A percentile compares a stretch with the other conserved stretches of the same genome.
Conservation (phyloP, 768 basidiomycete species). For the Calocybe gangraenosa region DNA sequence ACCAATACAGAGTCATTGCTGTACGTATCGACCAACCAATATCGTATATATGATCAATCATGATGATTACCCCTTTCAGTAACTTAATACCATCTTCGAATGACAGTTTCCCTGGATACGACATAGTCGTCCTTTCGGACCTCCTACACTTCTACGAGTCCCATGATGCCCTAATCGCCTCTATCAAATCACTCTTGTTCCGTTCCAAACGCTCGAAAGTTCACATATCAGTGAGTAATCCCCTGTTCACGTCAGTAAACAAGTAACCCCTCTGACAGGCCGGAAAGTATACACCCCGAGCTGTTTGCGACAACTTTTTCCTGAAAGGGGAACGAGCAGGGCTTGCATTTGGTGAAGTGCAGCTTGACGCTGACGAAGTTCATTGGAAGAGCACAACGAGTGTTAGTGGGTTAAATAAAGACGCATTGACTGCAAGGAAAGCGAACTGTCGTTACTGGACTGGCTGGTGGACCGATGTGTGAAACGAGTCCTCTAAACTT, state of each 20-base stretch:
- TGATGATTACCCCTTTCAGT: conserved; percentile 5
- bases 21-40: conserved; percentile 29
- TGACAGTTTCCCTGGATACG: conserved; percentile 34
- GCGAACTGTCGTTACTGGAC: conserved; percentile 61
- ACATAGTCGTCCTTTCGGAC: conserved; percentile 65
- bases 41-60: background rate
- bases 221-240: conserved; percentile 48
- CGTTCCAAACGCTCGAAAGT: conserved; percentile 35
- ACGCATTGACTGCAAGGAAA: conserved; percentile 48
- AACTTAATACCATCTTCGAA: conserved; percentile 14
- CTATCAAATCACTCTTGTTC: conserved; percentile 45
- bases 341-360: conserved; percentile 43
- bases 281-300: conserved; percentile 54
- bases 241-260: background rate
- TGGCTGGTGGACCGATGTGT: conserved; percentile 39
- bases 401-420: conserved; percentile 43
- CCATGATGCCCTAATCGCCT: conserved; percentile 51
- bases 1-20: conserved; percentile 38
- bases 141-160: conserved; percentile 64
- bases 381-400: conserved; percentile 45
- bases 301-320: conserved; percentile 54
- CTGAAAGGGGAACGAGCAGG: conserved; percentile 32
- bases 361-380: conserved; percentile 22
- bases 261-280: conserved; percentile 25
- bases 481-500: too few relatives aligned